Base-by-base conservation (phyloP, 495 filamentous ascomycete species). In the Penicillium paxilli region DNA sequence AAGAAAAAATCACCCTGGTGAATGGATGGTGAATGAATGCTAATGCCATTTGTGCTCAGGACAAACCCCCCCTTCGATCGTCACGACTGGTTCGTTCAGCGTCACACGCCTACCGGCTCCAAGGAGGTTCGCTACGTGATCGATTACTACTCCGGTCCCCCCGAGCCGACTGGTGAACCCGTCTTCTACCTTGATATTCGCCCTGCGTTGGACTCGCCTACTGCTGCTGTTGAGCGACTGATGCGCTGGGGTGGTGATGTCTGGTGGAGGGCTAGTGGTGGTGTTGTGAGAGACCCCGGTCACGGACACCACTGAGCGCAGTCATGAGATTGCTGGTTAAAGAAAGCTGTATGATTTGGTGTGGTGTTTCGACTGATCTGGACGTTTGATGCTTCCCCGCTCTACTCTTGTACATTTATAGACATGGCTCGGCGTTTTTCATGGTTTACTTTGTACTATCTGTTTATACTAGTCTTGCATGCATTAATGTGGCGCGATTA, bases 171-270 rank as follows among this genome's bases (percentile, higher is more conserved):
- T 0, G 94, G 94, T 2, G 91, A 96, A 62, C 92, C 94, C 2
- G 92, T 98, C 6, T 99, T 99, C 75, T 98, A 86, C 65, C 82
- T 99, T 42, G 94, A 99, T 68, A 95, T 99, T n/a, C 80, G 94
- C 52, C 94, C 94, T 11, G 94, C 94, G 10, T 62, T 96, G n/a
- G 92, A 96, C 62, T 78, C 83, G 3, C 92, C 91, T 2, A 89
- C 82, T 0, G 84, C 84, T 10, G 90, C 90, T 25, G 84, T 85
- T 20, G 95, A 98, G 78, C 82, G 95, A 49, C 66, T 91, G 54
- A 80, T 96, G 69, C 74, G 92, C 63, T 98, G 95, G 94, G 88
- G 90, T 47, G 89, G 89, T 12, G 91, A 96, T 74, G 84, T 96
- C 4, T 98, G 94, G 94, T 94, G 87, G 81, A 82, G 81, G 57